Percentiles rank a stretch among this genome's conserved stretches.
phyloP scores from a whole-genome alignment of 176 grass and related monocot species.

The Sorghum bicolor region Sorghum_bicolor_NCBIv3 NC_012875.2:42752001-42752500 shows the following conservation, averaged over 20 bases:
- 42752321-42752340: too few relatives aligned
- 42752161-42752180: slow-evolving; percentile 8
- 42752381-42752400: too few relatives aligned
- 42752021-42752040: slow-evolving; percentile 23
- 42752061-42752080: not conserved
- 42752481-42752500: slow-evolving; percentile 25
- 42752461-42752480: not conserved
- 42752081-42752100: not conserved
- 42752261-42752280: not conserved
- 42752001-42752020: too few relatives aligned
- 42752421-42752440: not conserved
- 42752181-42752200: not conserved
- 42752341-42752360: too few relatives aligned
- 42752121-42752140: slow-evolving; percentile 1
- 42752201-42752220: not conserved
- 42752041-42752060: slow-evolving; percentile 7
- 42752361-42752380: too few relatives aligned
- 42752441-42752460: not conserved
- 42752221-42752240: not conserved
- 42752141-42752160: not conserved
- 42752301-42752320: too few relatives aligned
- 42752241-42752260: not conserved
- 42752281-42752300: not conserved
- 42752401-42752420: not conserved
- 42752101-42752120: too few relatives aligned